Evolutionary conservation across 2,329 filamentous ascomycete species (phyloP).

Genomic region (Penicillium sp.): DNA sequence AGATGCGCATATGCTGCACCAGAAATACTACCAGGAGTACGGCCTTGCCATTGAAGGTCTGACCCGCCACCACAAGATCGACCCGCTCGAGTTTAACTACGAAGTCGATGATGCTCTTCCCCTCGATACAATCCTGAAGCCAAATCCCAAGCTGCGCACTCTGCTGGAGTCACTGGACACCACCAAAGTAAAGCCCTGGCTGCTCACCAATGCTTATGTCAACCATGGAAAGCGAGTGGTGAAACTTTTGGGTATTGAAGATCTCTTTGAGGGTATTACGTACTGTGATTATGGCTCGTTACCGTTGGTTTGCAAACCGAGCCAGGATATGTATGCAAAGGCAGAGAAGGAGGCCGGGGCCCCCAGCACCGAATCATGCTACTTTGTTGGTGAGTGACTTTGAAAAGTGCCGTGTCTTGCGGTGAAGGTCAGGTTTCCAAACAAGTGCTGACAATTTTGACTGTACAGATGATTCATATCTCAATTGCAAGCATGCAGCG

Average conservation of each 20-base stretch:
- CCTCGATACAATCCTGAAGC: slow-evolving; percentile 78
- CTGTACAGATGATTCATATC: slow-evolving; percentile 71
- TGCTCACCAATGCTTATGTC: slow-evolving; percentile 94
- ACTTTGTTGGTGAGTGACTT: slow-evolving; percentile 78
- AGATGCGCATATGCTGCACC: slow-evolving; percentile 83
- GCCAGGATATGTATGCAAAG: slow-evolving; percentile 78
- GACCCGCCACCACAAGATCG: slow-evolving; percentile 90
- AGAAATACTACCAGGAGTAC: slow-evolving; percentile 93
- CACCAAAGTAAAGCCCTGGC: slow-evolving; percentile 83
- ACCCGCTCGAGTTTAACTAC: slow-evolving; percentile 89
- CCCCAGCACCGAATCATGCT: slow-evolving; percentile 70
- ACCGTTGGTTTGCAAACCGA: slow-evolving; percentile 84
- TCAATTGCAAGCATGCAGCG: slow-evolving; percentile 77
- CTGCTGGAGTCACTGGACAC: slow-evolving; percentile 81
- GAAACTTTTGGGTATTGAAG: slow-evolving; percentile 75
- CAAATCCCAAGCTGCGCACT: slow-evolving; percentile 70
- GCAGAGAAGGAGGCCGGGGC: slow-evolving; percentile 84
- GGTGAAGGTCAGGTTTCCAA: not conserved
- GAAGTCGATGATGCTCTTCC: slow-evolving; percentile 95
- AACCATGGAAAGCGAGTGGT: slow-evolving; percentile 84
- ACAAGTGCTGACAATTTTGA: slow-evolving; percentile 14
- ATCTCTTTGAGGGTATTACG: slow-evolving; percentile 91
- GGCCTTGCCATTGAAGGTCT: slow-evolving; percentile 96
- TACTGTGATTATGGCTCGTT: slow-evolving; percentile 82
- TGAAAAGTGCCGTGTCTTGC: not conserved